Conservation (phyloP, 176 grass and related monocot genomes). For the Phoenix dactylifera region DNA sequence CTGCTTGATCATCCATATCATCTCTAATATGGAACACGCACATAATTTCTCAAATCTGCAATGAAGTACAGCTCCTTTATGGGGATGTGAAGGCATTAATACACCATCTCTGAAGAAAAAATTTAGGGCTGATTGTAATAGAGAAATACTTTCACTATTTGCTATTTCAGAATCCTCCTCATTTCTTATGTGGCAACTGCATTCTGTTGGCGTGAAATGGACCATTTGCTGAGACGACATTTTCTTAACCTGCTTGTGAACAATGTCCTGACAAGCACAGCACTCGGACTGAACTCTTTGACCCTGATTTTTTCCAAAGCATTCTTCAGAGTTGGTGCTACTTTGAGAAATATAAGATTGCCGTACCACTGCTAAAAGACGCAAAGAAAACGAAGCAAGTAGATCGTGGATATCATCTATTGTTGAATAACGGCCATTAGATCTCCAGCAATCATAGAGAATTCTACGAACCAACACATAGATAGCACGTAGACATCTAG, state of each 20-base stretch:
- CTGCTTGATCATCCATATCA: slow-evolving; percentile 13
- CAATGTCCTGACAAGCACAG: slow-evolving; percentile 35
- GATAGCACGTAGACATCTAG: slow-evolving; percentile 42
- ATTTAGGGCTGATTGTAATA: slow-evolving; percentile 22
- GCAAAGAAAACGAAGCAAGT: slow-evolving; percentile 55
- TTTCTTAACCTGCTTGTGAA: neutral
- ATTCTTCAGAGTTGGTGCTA: slow-evolving; percentile 24
- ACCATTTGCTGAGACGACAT: neutral
- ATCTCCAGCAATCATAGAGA: slow-evolving; percentile 44
- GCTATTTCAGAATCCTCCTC: slow-evolving; percentile 27
- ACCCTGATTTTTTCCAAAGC: slow-evolving; percentile 11
- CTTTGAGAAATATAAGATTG: slow-evolving; percentile 41
- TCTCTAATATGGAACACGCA: slow-evolving; percentile 44
- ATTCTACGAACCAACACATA: slow-evolving; percentile 44
- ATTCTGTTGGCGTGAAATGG: slow-evolving; percentile 39
- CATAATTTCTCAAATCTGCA: slow-evolving; percentile 71
- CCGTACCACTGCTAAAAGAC: slow-evolving; percentile 47
- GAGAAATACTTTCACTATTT: slow-evolving; percentile 21
- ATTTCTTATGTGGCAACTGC: slow-evolving; percentile 45
- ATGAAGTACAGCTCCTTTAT: slow-evolving; percentile 33
- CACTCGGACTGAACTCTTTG: slow-evolving; percentile 20
- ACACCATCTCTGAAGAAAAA: slow-evolving; percentile 84
- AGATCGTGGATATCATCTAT: slow-evolving; percentile 83
- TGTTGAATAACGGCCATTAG: slow-evolving; percentile 31
- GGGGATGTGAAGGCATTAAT: slow-evolving; percentile 52